Evolutionary conservation across 257 asterid genomes (phyloP), one percentile per base, ranked within the genome.

Genomic region (Solanum lycopersicoides): DNA sequence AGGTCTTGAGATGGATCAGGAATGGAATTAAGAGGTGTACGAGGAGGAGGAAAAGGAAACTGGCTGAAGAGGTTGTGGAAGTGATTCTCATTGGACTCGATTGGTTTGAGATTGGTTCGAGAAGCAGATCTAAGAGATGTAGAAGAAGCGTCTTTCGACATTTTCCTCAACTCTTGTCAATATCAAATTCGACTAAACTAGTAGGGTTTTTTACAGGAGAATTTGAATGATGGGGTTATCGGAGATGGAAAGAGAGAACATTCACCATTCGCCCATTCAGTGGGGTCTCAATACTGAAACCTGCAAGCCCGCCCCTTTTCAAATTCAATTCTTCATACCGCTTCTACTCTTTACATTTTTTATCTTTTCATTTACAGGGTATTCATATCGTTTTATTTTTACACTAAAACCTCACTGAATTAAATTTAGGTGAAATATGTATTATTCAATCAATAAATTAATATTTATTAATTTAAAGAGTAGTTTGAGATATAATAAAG

Each of bases 11-110:
- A 92, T 2, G 99, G 98, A 87, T 95, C 98, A 3, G 94, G 88
- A 14, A 96, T 96, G 37, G 97, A 91, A 88, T 53, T 93, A 47
- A 96, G 94, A 28, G 99, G 99, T 65, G 98, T 59, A 90, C 99
- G 88, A n/a, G 92, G 86, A 28, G 92, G 84, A 60, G 86, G 88
- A 35, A 71, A 41, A 30, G 86, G 90, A 47, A 77, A 6, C 9
- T 37, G 90, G 86, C 73, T 89, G 84, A 86, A 86, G 14, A 85
- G 34, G 28, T 39, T 88, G 6, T 85, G 91, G 34, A 88, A 87
- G 18, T 90, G 91, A 34, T 92, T 93, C 87, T 93, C 95, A 25
- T 86, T 92, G 21, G 88, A 87, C 23, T 75, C 82, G 66, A 89
- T 34, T 83, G 92, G 30, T 73, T 83, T 77, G 25, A 86, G 90